phyloP scores from a whole-genome alignment of 495 filamentous ascomycete species.

The Daldinia decipiens region DNA sequence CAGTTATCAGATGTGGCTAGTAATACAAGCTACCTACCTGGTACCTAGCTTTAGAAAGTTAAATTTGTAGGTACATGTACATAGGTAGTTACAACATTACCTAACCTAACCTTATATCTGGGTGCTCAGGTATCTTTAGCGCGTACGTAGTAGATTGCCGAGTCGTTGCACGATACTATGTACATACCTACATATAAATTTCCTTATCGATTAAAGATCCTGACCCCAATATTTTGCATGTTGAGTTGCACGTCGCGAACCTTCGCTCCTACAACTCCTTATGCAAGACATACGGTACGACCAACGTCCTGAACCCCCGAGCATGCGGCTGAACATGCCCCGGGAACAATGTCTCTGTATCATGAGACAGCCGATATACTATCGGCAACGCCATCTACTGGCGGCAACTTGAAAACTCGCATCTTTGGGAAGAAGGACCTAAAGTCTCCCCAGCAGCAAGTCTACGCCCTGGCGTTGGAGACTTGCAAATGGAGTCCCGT shows the following conservation, averaged over 20 bases:
- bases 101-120: too few species aligned
- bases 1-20: neutral
- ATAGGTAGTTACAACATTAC: too few species aligned
- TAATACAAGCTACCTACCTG: neutral
- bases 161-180: neutral
- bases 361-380: constrained; percentile 85
- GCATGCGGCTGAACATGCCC: constrained; percentile 30
- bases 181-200: too few species aligned
- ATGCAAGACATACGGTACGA: constrained; percentile 8
- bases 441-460: constrained; percentile 79
- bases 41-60: neutral
- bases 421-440: constrained; percentile 76
- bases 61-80: neutral
- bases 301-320: constrained; percentile 11
- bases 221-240: constrained; percentile 14
- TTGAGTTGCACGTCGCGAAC: neutral
- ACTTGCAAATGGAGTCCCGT: constrained; percentile 89
- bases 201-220: constrained; percentile 11
- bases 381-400: constrained; percentile 63
- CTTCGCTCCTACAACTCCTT: neutral
- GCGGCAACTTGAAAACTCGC: constrained; percentile 83
- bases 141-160: neutral
- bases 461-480: constrained; percentile 87
- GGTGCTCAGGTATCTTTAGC: neutral
- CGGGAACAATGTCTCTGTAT: constrained; percentile 84